Evolutionary conservation across 192 early-diverging fungal genomes (phyloP).

Genomic region (Dispira parvispora): DNA sequence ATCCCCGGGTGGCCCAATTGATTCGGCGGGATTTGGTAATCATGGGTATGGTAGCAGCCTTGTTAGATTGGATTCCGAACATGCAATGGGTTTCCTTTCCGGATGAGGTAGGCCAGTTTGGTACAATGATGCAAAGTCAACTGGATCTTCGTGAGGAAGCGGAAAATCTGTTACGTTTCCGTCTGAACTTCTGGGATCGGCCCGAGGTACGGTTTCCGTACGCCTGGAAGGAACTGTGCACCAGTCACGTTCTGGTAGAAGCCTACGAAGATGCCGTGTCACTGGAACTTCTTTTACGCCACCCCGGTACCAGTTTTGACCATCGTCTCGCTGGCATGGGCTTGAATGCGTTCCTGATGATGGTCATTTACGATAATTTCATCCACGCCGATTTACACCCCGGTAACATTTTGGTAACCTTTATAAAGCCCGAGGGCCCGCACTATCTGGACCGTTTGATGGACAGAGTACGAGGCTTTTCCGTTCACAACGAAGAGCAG

Average conservation of each 20-base stretch:
- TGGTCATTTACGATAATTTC: slow-evolving; percentile 91
- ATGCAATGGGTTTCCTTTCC: slow-evolving; percentile 75
- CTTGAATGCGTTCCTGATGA: slow-evolving; percentile 63
- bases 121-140: slow-evolving; percentile 81
- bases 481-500: slow-evolving; percentile 8
- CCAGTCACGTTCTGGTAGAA: slow-evolving; percentile 63
- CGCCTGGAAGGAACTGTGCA: slow-evolving; percentile 28
- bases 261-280: slow-evolving; percentile 66
- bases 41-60: slow-evolving; percentile 46
- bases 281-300: slow-evolving; percentile 50
- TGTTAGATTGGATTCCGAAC: slow-evolving; percentile 54
- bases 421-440: slow-evolving; percentile 41
- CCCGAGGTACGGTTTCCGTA: slow-evolving; percentile 46
- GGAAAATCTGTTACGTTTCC: slow-evolving; percentile 45
- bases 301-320: slow-evolving; percentile 49
- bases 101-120: slow-evolving; percentile 79
- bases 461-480: slow-evolving; percentile 16
- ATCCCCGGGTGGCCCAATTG: slow-evolving; percentile 51
- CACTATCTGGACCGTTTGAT: slow-evolving; percentile 31
- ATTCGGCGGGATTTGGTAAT: slow-evolving; percentile 74
- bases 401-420: slow-evolving; percentile 80
- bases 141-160: slow-evolving; percentile 73
- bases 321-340: slow-evolving; percentile 63
- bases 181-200: slow-evolving; percentile 32
- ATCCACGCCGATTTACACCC: slow-evolving; percentile 89